Evolutionary conservation across 345 rosid genomes (phyloP).

Genomic region (Stellera chamaejasme): DNA sequence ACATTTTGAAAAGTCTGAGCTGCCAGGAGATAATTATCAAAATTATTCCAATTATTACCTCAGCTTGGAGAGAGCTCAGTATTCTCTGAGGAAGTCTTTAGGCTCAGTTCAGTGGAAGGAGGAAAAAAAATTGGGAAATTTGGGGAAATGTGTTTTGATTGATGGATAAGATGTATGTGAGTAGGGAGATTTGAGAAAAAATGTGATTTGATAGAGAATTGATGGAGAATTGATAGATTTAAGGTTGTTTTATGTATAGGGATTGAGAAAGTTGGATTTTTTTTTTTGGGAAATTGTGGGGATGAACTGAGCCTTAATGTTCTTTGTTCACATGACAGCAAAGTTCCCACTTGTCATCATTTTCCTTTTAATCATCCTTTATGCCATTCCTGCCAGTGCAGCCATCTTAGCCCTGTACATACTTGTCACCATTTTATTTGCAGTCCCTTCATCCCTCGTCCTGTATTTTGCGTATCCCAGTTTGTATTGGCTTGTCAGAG

Average conservation of each 20-base stretch:
- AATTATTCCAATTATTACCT: slow-evolving; percentile 18
- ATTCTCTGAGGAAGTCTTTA: slow-evolving; percentile 55
- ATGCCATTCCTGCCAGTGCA: slow-evolving; percentile 86
- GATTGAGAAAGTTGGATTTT: too few relatives aligned
- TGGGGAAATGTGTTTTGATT: too few relatives aligned
- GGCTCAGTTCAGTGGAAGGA: too few relatives aligned
- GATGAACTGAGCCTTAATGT: too few relatives aligned
- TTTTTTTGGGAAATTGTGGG: too few relatives aligned
- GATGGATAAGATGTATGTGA: too few relatives aligned
- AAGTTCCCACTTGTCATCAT: slow-evolving; percentile 87
- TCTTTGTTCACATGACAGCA: slow-evolving; percentile 74
- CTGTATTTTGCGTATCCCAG: slow-evolving; percentile 82
- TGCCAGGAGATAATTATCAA: slow-evolving; percentile 17
- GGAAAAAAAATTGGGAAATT: too few relatives aligned
- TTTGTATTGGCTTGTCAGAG: slow-evolving; percentile 87
- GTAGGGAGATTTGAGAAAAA: too few relatives aligned
- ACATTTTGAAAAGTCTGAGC: slow-evolving; percentile 26
- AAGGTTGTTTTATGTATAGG: too few relatives aligned
- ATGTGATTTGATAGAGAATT: too few relatives aligned
- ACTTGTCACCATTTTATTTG: slow-evolving; percentile 65
- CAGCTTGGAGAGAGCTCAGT: slow-evolving; percentile 32
- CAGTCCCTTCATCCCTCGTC: slow-evolving; percentile 82
- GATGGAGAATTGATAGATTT: too few relatives aligned
- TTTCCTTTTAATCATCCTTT: slow-evolving; percentile 67
- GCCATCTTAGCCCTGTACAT: slow-evolving; percentile 73